Base-by-base conservation (phyloP, 257 asterid species). In the Plectranthus barbatus region DNA sequence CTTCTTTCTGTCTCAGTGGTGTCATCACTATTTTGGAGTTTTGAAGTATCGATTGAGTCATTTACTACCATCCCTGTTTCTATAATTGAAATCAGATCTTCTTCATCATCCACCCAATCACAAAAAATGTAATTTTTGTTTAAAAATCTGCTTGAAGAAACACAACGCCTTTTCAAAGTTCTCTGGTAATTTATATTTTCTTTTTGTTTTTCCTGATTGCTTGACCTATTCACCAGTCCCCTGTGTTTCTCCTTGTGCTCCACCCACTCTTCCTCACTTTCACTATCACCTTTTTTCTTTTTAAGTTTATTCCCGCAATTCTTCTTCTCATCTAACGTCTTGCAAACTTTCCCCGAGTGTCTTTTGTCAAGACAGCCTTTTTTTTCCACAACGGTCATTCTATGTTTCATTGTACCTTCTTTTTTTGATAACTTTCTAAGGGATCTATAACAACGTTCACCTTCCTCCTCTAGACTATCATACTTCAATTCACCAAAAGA, bases 101-200 rank as follows among this genome's bases (percentile, higher is more conserved):
- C 92, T 46, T 84, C 91, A 1, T 82, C 86, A 68, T 76, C 91
- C 60, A 79, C 60, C 90, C 84, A 80, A 54, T 83, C 89, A 45
- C 80, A 72, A 2, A 64, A 44, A 40, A 57, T 15, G 69, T 60
- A 83, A 66, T 80, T 46, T 60, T 60, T 49, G 17, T 67, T 76
- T 41, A 59, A 56, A 67, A 71, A 79, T 68, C 67, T 84, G 74
- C 68, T 74, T 17, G 86, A 71, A 46, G 80, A 58, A 74, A 47
- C 68, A 34, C 59, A 74, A 12, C 74, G 72, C 63, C 86, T 76
- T 75, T 68, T 62, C 18, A 79, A 60, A 49, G 53, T 60, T 78
- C 85, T 83, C 46, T 55, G 74, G 39, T 46, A 55, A 59, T 64
- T 71, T 62, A 57, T 41, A 46, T 40, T 58, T 51, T 63, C 70